phyloP scores from a whole-genome alignment of 163 green algal genomes.

The Scenedesmus sp. region DNA sequence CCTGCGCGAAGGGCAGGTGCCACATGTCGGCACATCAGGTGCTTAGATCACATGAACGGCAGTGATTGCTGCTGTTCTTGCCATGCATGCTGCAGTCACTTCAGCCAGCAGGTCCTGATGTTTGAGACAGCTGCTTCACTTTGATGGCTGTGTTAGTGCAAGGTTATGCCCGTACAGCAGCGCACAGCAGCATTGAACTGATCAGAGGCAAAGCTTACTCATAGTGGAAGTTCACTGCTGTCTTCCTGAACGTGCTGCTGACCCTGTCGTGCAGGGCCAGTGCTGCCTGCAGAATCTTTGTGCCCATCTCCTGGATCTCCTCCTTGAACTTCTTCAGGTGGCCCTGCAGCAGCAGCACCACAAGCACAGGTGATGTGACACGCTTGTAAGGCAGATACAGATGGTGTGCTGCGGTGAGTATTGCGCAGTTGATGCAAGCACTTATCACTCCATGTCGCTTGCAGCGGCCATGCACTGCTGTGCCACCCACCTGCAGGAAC shows the following conservation, averaged over 20 bases:
- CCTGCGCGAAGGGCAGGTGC: not conserved
- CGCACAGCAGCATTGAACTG: not conserved
- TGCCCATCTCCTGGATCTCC: constrained; percentile 78
- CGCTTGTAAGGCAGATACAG: not conserved
- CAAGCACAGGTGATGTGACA: not conserved
- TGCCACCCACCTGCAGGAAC: constrained; percentile 69
- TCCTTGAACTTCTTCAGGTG: constrained; percentile 74
- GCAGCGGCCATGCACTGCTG: not conserved
- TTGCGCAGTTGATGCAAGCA: not conserved
- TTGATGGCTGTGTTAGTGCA: too few species aligned
- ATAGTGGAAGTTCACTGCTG: constrained; percentile 94
- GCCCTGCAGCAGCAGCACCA: constrained; percentile 49
- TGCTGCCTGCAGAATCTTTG: constrained; percentile 87
- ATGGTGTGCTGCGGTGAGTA: not conserved
- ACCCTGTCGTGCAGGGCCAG: constrained; percentile 89
- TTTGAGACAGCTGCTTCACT: not conserved
- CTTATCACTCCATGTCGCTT: not conserved
- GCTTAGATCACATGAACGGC: too few species aligned
- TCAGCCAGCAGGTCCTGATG: not conserved
- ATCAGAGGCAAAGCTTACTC: constrained; percentile 54
- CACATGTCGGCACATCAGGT: too few species aligned
- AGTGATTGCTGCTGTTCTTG: too few species aligned
- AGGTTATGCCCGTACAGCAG: too few species aligned
- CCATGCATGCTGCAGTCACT: too few species aligned
- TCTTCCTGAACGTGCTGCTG: constrained; percentile 88